A percentile compares a stretch with the other conserved stretches of the same genome.
phyloP scores from a whole-genome alignment of 129 eudicot species.

The Glebionis coronaria region DNA sequence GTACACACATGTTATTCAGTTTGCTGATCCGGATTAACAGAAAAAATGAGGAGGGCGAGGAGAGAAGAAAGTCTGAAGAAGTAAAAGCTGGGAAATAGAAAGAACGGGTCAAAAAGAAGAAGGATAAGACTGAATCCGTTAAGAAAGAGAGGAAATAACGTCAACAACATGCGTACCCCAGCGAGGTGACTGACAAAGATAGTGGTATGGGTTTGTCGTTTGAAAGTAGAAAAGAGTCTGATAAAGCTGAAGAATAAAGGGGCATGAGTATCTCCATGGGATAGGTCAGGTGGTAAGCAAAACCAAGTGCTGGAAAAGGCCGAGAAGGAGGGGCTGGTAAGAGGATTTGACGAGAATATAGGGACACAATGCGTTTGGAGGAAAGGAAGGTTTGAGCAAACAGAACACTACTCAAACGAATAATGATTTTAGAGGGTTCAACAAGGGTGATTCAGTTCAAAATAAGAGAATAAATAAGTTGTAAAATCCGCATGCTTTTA shows the following conservation, averaged over 20 bases:
- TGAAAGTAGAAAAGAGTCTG: conserved; percentile 44
- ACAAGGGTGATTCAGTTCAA: conserved; percentile 32
- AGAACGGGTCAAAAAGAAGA: conserved; percentile 81
- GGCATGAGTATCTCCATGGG: conserved; percentile 62
- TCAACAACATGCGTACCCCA: conserved; percentile 70
- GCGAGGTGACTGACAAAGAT: conserved; percentile 51
- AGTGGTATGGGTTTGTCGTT: conserved; percentile 55
- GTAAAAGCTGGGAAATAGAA: conserved; percentile 67
- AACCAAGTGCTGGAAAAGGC: conserved; percentile 50
- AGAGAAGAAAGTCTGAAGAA: conserved; percentile 77
- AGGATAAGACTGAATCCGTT: conserved; percentile 77
- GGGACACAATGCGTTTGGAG: conserved; percentile 71
- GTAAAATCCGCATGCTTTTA: no score
- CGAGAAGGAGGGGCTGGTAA: conserved; percentile 50
- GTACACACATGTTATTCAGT: no score
- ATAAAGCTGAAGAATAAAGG: conserved; percentile 50
- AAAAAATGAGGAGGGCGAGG: conserved; percentile 79
- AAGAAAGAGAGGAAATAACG: conserved; percentile 95
- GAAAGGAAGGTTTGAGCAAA: conserved; percentile 88
- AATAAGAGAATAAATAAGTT: conserved; percentile 62
- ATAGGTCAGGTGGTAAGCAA: conserved; percentile 81
- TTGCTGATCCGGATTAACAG: no score
- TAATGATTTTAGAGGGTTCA: conserved; percentile 59
- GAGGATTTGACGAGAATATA: conserved; percentile 57
- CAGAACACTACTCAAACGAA: conserved; percentile 86